phyloP scores from a whole-genome alignment of 108 stramenopile species.

The Pseudonitzschia multiseries region DNA sequence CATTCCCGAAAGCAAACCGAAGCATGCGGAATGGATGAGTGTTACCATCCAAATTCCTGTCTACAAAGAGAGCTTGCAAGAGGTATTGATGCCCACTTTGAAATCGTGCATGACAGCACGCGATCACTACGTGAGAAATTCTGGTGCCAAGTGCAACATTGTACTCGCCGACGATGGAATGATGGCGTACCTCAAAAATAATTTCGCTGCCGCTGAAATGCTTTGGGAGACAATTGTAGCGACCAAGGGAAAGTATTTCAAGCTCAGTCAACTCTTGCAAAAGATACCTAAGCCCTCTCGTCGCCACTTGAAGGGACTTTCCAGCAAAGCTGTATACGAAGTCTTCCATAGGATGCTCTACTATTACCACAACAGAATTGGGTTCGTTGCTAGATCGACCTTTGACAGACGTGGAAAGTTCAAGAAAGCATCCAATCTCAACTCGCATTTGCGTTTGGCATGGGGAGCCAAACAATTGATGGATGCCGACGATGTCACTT shows the following conservation, averaged over 20 bases:
- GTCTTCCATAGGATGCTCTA: constrained; percentile 59
- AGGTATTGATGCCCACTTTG: constrained; percentile 51
- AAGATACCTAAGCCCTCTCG: constrained; percentile 45
- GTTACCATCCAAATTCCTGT: constrained; percentile 58
- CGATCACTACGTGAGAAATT: constrained; percentile 39
- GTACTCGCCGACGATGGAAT: constrained; percentile 56
- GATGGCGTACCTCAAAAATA: constrained; percentile 48
- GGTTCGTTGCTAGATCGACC: constrained; percentile 52
- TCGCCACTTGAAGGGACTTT: constrained; percentile 50
- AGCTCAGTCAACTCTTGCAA: constrained; percentile 41
- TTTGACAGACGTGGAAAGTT: constrained; percentile 57
- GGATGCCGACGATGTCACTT: constrained; percentile 16
- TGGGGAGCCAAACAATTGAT: constrained; percentile 47
- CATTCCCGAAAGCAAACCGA: constrained; percentile 48
- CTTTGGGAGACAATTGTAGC: constrained; percentile 50
- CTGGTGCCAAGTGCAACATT: constrained; percentile 46
- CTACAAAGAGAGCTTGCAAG: constrained; percentile 47
- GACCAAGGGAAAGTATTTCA: constrained; percentile 42
- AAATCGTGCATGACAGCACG: constrained; percentile 43
- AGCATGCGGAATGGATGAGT: constrained; percentile 36
- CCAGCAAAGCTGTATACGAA: constrained; percentile 51
- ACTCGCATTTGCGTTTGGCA: constrained; percentile 48
- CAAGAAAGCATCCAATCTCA: constrained; percentile 63
- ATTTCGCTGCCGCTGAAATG: constrained; percentile 62
- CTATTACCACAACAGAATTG: constrained; percentile 57